A percentile compares a stretch with the other conserved stretches of the same genome.
These are phyloP conservation scores for Linum lewisii DNA, from an alignment of 345 rosid species.

Conservation along the genomic window DNA sequence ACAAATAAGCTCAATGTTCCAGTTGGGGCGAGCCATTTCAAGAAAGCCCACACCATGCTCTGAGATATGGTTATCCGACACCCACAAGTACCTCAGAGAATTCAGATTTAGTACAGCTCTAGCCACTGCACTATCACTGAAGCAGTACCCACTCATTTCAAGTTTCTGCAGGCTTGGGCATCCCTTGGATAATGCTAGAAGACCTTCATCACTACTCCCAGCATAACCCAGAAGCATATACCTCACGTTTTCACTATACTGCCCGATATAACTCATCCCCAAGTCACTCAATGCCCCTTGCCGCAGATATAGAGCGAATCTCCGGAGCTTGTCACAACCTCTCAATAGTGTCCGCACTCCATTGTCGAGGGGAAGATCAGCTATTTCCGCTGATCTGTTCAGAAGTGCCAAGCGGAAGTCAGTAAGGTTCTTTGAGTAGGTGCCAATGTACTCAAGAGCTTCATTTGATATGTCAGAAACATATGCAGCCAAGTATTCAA, in stretches of 20 bases:
- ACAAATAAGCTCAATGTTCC: conserved; percentile 91
- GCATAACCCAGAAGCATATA: conserved; percentile 91
- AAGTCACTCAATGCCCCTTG: conserved; percentile 70
- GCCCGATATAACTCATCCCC: conserved; percentile 75
- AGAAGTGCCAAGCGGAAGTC: conserved; percentile 90
- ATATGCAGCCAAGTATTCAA: conserved; percentile 76
- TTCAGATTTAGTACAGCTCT: conserved; percentile 45
- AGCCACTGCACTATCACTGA: conserved; percentile 72
- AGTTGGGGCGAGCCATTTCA: conserved; percentile 77
- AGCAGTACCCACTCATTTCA: conserved; percentile 90
- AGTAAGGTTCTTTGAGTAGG: conserved; percentile 50
- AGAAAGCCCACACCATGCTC: conserved; percentile 40
- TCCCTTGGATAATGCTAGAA: conserved; percentile 67
- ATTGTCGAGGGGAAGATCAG: conserved; percentile 80
- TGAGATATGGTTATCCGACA: conserved; percentile 70
- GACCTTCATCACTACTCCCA: conserved; percentile 75
- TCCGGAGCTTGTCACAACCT: conserved; percentile 73
- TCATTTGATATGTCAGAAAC: conserved; percentile 83
- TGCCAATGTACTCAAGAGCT: conserved; percentile 57
- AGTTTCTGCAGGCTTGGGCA: conserved; percentile 82
- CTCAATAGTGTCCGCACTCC: conserved; percentile 82
- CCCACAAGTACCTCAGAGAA: conserved; percentile 90
- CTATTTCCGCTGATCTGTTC: conserved; percentile 52
- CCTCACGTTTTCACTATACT: conserved; percentile 61
- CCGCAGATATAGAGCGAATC: conserved; percentile 77